Evolutionary conservation across 202 grass and related monocot species (phyloP), one percentile per base, ranked within the genome.

Genomic region (Carex sylvatica): DNA sequence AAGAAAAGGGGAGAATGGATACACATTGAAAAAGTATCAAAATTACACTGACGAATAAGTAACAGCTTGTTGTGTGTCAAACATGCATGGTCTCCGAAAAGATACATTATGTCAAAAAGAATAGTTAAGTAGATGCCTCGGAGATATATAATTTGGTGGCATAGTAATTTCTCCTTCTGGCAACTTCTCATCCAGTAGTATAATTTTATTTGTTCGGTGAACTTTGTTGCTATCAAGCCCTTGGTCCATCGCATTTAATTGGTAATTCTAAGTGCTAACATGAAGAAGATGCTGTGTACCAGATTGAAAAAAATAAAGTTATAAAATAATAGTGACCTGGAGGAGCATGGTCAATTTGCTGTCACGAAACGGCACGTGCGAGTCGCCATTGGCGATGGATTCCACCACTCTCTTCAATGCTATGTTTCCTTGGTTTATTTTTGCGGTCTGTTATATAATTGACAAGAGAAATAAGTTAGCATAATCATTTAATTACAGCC

Each of bases 291-390:
- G 12, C 6, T 55, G 71, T 74, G 13, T 33, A 75, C 51, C 42
- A 26, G 40, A n/a, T 14, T 51, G n/a, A 72, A 46, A 46, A 36
- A 46, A 46, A 33, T n/a, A n/a, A 77, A 18, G 15, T 77, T 19
- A 28, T n/a, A 53, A 56, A 58, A 36, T 3, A 19, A 7, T 35
- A 58, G 8, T 58, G 8, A 98, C 95, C 92, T 98, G 95, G 11
- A 98, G 63, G 46, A 98, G 92, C 95, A 98, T 98, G 13, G 95
- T 95, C 47, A 98, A 89, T 82, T 98, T 98, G 84, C 95, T 98
- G 72, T 98, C 95, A 44, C 95, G 82, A 73, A 98, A 98, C 58
- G 95, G 95, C 74, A 98, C 95, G 67, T 98, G 95, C 0, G 95
- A 98, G 64, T 98, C 95, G 33, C 92, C 90, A 70, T 98, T 98